phyloP scores from a whole-genome alignment of 345 rosid species.

The Linum trigynum region DNA sequence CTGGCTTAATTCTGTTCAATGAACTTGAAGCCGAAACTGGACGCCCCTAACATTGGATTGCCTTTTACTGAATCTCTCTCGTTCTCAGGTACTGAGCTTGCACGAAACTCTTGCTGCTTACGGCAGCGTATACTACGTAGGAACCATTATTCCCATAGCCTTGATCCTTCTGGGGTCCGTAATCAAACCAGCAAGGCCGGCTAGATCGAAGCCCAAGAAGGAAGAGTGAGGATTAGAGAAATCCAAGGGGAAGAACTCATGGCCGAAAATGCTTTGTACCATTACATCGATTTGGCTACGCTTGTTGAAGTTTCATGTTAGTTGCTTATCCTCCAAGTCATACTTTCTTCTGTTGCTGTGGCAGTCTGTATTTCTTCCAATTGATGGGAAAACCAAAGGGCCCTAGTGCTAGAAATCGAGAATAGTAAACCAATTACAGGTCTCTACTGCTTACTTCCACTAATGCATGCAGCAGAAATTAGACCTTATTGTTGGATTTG shows the following conservation, averaged over 20 bases:
- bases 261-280: background rate
- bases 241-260: background rate
- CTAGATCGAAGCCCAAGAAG: conserved; percentile 50
- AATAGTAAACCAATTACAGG: background rate
- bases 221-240: conserved; percentile 35
- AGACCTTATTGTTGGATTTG: too few species aligned
- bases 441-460: background rate
- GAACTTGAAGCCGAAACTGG: too few species aligned
- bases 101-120: conserved; percentile 63
- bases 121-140: conserved; percentile 66
- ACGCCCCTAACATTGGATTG: background rate
- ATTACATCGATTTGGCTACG: background rate
- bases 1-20: too few species aligned
- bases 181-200: conserved; percentile 56
- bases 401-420: background rate
- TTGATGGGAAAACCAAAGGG: background rate
- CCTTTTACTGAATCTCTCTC: conserved; percentile 9
- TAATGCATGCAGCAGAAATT: too few species aligned
- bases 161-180: conserved; percentile 56
- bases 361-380: background rate
- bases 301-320: background rate
- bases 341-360: background rate
- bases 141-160: conserved; percentile 57
- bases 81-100: conserved; percentile 62
- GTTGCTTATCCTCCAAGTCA: background rate